These are phyloP conservation scores for Vanderwaltozyma verrucispora DNA, from an alignment of 805 yeast genomes.

Conservation along the genomic window DNA sequence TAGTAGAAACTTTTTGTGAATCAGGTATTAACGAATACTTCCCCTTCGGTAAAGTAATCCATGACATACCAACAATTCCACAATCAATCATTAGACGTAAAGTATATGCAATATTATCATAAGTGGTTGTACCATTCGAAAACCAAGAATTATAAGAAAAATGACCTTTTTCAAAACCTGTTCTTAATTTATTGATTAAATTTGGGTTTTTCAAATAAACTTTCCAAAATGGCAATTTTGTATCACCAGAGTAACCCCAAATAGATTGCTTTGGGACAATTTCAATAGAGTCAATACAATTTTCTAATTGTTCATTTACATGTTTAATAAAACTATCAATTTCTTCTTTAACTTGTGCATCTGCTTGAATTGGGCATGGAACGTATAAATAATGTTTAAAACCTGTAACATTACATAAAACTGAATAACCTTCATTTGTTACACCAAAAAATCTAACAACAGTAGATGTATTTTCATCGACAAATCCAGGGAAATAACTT, in stretches of 20 bases:
- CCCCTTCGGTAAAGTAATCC: slow-evolving; percentile 81
- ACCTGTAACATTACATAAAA: slow-evolving; percentile 81
- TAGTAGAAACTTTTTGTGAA: slow-evolving; percentile 46
- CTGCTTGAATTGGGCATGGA: slow-evolving; percentile 68
- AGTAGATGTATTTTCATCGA: slow-evolving; percentile 32
- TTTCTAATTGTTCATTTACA: slow-evolving; percentile 37
- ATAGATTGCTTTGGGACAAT: slow-evolving; percentile 68
- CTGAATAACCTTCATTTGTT: slow-evolving; percentile 77
- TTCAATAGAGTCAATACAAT: slow-evolving; percentile 56
- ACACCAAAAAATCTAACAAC: slow-evolving; percentile 87
- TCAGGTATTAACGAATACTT: slow-evolving; percentile 44
- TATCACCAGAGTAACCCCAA: slow-evolving; percentile 86
- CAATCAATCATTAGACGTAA: slow-evolving; percentile 88
- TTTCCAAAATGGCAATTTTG: slow-evolving; percentile 69
- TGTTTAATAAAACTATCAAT: slow-evolving; percentile 37
- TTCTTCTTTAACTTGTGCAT: slow-evolving; percentile 22
- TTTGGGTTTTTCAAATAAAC: slow-evolving; percentile 57
- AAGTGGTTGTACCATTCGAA: slow-evolving; percentile 54
- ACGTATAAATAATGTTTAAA: slow-evolving; percentile 85
- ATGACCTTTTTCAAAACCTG: slow-evolving; percentile 78
- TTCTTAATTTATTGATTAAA: slow-evolving; percentile 56
- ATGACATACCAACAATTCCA: slow-evolving; percentile 89
- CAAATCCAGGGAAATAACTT: slow-evolving; percentile 35
- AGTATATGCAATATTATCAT: slow-evolving; percentile 81
- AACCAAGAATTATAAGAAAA: slow-evolving; percentile 55